These are phyloP conservation scores for Xylariaceae sp. DNA, from an alignment of 2,329 filamentous ascomycete genomes.

Conservation along the genomic window DNA sequence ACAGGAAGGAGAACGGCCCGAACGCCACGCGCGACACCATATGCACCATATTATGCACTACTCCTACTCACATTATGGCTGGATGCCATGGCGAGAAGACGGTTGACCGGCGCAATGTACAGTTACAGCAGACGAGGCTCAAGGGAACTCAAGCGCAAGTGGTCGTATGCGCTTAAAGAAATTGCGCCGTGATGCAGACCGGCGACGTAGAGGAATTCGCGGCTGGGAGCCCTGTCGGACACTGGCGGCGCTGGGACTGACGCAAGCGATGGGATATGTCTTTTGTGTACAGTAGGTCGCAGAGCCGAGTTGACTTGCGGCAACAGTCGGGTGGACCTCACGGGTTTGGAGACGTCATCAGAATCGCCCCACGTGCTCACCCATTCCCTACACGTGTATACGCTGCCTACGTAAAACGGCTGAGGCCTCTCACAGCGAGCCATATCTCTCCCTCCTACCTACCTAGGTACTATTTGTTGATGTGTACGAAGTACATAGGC, in stretches of 20 bases:
- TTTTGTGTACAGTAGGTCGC: background rate
- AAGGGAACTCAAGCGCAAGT: background rate
- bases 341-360: no score
- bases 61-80: constrained; percentile 41
- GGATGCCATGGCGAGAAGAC: constrained; percentile 38
- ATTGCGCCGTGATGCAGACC: background rate
- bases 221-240: background rate
- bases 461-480: no score
- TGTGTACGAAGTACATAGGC: no score
- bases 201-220: background rate
- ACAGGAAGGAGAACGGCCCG: background rate
- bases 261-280: background rate
- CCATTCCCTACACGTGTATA: no score
- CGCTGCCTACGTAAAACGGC: no score
- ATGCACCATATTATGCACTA: constrained; percentile 6
- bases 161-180: background rate
- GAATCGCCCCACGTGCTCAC: no score
- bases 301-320: background rate
- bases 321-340: background rate
- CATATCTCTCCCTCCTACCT: no score
- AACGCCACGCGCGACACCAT: background rate
- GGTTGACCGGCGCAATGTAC: background rate
- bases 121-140: background rate
- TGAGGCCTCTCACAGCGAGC: no score
- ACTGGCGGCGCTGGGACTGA: constrained; percentile 1